Base-by-base conservation (phyloP, 495 filamentous ascomycete species). In the Barbatosphaeria neglecta region DNA sequence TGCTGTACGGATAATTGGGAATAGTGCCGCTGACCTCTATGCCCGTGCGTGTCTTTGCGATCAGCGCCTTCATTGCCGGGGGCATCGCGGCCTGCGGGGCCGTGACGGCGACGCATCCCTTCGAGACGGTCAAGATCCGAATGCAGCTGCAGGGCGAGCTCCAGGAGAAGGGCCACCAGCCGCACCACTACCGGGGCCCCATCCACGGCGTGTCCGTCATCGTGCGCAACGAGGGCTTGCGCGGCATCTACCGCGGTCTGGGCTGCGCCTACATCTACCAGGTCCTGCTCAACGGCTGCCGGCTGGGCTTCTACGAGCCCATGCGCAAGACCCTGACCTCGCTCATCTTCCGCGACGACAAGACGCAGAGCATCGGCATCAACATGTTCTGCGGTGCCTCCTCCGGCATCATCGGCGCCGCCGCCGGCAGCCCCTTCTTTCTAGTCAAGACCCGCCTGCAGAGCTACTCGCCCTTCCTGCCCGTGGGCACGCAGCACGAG, bases 91-190 rank as follows among this genome's bases (percentile, higher is more conserved):
- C 93, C 44, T 95, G 89, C 67, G 92, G 92, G 52, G 92, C 92
- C 44, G 93, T 99, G 43, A 97, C 92, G 4, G 90, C 93, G 40
- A 99, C 92, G 33, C 92, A 99, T 65, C 87, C 88, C 49, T 96
- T 97, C 70, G 92, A 99, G 68, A 97, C 92, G 6, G 88, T 97
- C 48, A 99, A 99, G 79, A 99, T 97, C 61, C 86, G 90, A 53
- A 76, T 98, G 71, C 92, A 99, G 75, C 69, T 99, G 43, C 92
- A 99, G 62, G 92, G 92, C 61, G 92, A 99, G 71, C 75, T 99
- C 45, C 87, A 96, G 56, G 69, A 80, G 19, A 95, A 92, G 61
- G 72, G 76, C 47, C 81, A 87, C 49, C 86, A 88, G 38, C 81
- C 82, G 46, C 82, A 86, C 56, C 76, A 90, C 63, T 99, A 99